A percentile compares a stretch with the other conserved stretches of the same genome.
These are phyloP conservation scores for Paramyrothecium sp. DNA, from an alignment of 2,329 filamentous ascomycete genomes.

Conservation along the genomic window DNA sequence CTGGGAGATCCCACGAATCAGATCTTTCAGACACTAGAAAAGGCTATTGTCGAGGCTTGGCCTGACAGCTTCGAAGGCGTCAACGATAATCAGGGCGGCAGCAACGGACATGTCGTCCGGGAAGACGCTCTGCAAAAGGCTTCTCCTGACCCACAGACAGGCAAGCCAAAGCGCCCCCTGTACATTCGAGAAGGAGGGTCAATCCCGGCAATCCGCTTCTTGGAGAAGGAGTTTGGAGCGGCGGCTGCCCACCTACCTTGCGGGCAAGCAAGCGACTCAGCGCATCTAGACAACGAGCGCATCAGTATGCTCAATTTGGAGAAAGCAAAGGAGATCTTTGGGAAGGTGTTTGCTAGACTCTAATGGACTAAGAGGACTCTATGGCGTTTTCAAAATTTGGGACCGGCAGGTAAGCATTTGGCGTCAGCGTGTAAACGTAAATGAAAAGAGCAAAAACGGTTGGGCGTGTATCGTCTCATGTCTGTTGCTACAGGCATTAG, in stretches of 20 bases:
- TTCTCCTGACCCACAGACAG: conserved; percentile 13
- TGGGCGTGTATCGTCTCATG: not conserved
- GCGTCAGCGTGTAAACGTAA: not conserved
- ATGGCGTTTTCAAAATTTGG: too few species aligned
- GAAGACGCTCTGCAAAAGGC: not conserved
- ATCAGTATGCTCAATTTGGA: conserved; percentile 82
- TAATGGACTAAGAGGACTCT: conserved; percentile 18
- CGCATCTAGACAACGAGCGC: conserved; percentile 95
- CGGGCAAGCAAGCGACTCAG: conserved; percentile 89
- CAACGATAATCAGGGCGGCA: not conserved
- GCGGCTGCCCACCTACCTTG: conserved; percentile 92
- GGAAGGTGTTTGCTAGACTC: conserved; percentile 74
- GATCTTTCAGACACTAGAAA: conserved; percentile 85
- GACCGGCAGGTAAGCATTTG: too few species aligned
- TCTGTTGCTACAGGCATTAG: not conserved
- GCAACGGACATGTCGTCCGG: conserved; percentile 5
- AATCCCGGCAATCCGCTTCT: conserved; percentile 89
- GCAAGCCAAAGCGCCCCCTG: conserved; percentile 62
- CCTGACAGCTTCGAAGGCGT: conserved; percentile 47
- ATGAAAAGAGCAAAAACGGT: not conserved
- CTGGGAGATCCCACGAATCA: conserved; percentile 87
- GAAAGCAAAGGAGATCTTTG: conserved; percentile 91
- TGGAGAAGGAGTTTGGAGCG: conserved; percentile 91
- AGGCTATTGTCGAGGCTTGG: conserved; percentile 85
- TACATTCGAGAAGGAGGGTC: conserved; percentile 96